A percentile compares a stretch with the other conserved stretches of the same genome.
phyloP scores from a whole-genome alignment of 2,329 filamentous ascomycete species.

The Trichoderma koningii region DNA sequence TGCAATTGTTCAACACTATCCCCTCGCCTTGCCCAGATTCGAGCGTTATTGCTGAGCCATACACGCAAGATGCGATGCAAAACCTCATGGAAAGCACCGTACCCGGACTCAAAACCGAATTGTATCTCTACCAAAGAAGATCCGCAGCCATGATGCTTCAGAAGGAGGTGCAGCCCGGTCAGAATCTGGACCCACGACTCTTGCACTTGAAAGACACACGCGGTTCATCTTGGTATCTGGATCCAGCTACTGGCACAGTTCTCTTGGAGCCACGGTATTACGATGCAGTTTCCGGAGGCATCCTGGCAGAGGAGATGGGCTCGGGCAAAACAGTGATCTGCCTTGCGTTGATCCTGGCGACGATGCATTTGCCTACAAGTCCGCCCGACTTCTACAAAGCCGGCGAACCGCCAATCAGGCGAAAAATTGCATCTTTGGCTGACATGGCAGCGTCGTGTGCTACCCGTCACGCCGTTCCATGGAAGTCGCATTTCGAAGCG shows the following conservation, averaged over 20 bases:
- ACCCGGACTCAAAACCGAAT: constrained; percentile 60
- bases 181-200: constrained; percentile 73
- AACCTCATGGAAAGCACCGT: constrained; percentile 57
- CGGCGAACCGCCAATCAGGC: constrained; percentile 44
- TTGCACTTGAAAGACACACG: constrained; percentile 60
- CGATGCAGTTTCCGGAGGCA: constrained; percentile 73
- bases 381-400: constrained; percentile 63
- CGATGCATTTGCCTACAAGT: constrained; percentile 65
- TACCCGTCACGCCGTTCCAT: constrained; percentile 68
- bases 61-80: constrained; percentile 56
- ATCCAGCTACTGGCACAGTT: constrained; percentile 63
- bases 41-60: constrained; percentile 50
- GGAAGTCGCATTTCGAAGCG: constrained; percentile 64
- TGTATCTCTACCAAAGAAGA: constrained; percentile 78
- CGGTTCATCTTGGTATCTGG: constrained; percentile 68
- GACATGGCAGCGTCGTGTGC: constrained; percentile 75
- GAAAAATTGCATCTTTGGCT: constrained; percentile 61
- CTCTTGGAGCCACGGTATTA: constrained; percentile 70
- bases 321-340: constrained; percentile 88
- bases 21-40: constrained; percentile 66
- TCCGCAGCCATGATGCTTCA: constrained; percentile 84
- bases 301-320: constrained; percentile 80
- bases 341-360: constrained; percentile 74
- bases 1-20: constrained; percentile 72
- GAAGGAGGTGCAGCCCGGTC: constrained; percentile 67